phyloP scores from a whole-genome alignment of 2,329 filamentous ascomycete genomes.

The Hypoxylon sp. region DNA sequence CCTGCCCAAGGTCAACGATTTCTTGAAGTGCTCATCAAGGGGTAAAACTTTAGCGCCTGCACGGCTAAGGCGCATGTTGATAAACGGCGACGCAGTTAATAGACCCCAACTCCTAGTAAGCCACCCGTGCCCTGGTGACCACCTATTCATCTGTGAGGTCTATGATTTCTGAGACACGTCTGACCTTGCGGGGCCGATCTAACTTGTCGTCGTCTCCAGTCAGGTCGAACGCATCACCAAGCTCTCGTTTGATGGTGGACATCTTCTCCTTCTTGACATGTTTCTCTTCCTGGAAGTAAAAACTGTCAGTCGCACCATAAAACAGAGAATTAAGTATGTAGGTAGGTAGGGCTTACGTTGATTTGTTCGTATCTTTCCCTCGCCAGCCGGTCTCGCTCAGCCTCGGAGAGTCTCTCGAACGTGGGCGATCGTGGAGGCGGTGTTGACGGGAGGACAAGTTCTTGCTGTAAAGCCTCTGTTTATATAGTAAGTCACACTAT shows the following conservation, averaged over 20 bases:
- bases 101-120: not conserved
- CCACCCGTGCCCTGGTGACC: not conserved
- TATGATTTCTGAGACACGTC: slow-evolving; percentile 35
- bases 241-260: slow-evolving; percentile 50
- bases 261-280: slow-evolving; percentile 33
- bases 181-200: not conserved
- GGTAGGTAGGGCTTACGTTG: slow-evolving; percentile 41
- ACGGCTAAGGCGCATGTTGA: not conserved
- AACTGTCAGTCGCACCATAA: not conserved
- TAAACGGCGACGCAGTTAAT: not conserved
- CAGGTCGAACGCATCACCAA: slow-evolving; percentile 50
- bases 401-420: slow-evolving; percentile 44
- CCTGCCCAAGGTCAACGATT: not conserved
- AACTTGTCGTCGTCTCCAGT: slow-evolving; percentile 24
- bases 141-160: slow-evolving; percentile 47
- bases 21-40: not conserved
- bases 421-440: slow-evolving; percentile 42
- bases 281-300: slow-evolving; percentile 18
- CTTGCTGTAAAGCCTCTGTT: slow-evolving; percentile 53
- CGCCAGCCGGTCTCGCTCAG: slow-evolving; percentile 52
- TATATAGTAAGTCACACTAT: not conserved
- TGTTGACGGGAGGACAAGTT: slow-evolving; percentile 53
- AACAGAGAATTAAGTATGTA: not conserved
- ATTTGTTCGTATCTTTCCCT: slow-evolving; percentile 52
- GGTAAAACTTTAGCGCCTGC: not conserved